phyloP scores from a whole-genome alignment of 805 yeast species.

The Candida schatavii region DNA sequence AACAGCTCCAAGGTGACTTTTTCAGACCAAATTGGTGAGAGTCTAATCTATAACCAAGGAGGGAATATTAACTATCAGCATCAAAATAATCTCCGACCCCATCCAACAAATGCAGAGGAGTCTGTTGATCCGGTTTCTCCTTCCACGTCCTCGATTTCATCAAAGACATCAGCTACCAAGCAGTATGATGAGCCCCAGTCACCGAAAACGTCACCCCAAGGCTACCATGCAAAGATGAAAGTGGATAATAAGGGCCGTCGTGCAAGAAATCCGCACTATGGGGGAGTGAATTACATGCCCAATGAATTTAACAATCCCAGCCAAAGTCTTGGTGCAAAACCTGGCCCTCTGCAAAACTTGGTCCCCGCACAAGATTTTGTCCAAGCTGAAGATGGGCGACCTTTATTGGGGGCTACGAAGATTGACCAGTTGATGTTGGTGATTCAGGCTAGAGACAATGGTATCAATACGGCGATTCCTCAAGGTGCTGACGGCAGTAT shows the following conservation, averaged over 20 bases:
- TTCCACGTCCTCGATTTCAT: conserved; percentile 31
- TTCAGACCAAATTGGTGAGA: background rate
- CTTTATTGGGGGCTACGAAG: conserved; percentile 79
- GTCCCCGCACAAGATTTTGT: conserved; percentile 34
- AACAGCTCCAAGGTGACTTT: background rate
- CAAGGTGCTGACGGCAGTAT: conserved; percentile 71
- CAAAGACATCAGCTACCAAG: conserved; percentile 24
- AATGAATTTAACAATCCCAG: conserved; percentile 6
- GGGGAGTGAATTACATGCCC: background rate
- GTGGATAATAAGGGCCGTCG: background rate
- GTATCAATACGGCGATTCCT: conserved; percentile 60
- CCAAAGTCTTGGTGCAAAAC: conserved; percentile 5
- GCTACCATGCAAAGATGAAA: conserved; percentile 1
- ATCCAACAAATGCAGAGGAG: conserved; percentile 4
- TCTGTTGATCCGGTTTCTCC: conserved; percentile 26
- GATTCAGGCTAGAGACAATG: conserved; percentile 82
- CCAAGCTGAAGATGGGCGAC: conserved; percentile 60
- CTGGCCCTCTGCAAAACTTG: conserved; percentile 6
- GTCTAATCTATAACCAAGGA: conserved; percentile 1
- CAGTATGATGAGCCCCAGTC: conserved; percentile 36
- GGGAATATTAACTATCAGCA: conserved; percentile 1
- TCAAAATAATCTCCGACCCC: conserved; percentile 6
- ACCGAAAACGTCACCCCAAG: conserved; percentile 36
- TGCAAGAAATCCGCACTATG: background rate
- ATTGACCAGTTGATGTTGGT: conserved; percentile 90